Conservation (phyloP, 1,284 basidiomycete genomes). For the Moesziomyces globuligerus region DNA sequence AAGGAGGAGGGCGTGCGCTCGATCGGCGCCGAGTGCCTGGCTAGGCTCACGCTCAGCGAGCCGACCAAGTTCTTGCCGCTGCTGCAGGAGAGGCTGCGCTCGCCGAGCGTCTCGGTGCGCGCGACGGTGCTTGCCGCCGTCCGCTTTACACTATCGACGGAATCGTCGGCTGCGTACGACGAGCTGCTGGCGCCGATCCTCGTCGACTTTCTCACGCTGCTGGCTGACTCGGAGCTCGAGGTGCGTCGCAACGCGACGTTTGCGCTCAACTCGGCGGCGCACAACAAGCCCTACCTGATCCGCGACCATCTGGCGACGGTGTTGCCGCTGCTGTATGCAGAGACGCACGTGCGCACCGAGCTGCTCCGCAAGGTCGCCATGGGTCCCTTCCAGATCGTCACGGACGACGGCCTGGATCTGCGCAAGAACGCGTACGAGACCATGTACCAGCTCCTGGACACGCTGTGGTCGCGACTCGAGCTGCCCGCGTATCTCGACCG, state of each 20-base stretch:
- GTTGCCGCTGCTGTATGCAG: conserved; percentile 85
- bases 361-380: conserved; percentile 80
- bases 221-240: conserved; percentile 78
- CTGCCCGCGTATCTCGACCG: conserved; percentile 83
- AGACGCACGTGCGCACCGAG: conserved; percentile 77
- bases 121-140: conserved; percentile 93
- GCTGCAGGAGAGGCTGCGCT: conserved; percentile 75
- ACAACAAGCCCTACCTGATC: conserved; percentile 91
- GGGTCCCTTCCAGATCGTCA: conserved; percentile 97
- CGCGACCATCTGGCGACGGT: conserved; percentile 81
- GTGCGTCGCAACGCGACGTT: conserved; percentile 69
- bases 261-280: conserved; percentile 91
- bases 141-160: conserved; percentile 88
- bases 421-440: conserved; percentile 91
- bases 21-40: conserved; percentile 94
- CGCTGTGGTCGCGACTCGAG: conserved; percentile 85
- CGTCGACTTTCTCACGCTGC: conserved; percentile 87
- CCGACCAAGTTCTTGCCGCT: conserved; percentile 81
- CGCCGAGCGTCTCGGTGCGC: conserved; percentile 70
- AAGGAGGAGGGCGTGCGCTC: conserved; percentile 88
- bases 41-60: conserved; percentile 90
- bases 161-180: conserved; percentile 83
- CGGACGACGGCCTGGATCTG: conserved; percentile 91
- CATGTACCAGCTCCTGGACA: conserved; percentile 93
- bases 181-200: conserved; percentile 85